phyloP scores from a whole-genome alignment of 805 yeast species.

The Candida boidinii region DNA sequence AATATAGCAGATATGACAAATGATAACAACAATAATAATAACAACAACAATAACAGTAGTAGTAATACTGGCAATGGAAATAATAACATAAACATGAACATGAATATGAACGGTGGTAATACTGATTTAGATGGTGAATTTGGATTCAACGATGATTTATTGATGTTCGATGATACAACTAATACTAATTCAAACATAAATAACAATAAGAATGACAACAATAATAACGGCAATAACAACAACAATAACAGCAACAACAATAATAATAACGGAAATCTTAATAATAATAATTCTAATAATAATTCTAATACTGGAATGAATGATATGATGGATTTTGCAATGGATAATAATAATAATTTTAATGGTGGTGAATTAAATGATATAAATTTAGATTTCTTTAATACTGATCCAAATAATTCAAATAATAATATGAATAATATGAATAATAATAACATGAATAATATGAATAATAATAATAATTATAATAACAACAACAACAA shows the following conservation, averaged over 20 bases:
- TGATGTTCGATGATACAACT: constrained; percentile 9
- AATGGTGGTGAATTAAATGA: constrained; percentile 13
- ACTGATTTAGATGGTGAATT: too few relatives aligned
- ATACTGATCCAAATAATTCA: constrained; percentile 2
- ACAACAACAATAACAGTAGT: background rate
- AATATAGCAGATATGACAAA: background rate
- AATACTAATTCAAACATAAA: background rate
- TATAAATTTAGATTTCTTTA: constrained; percentile 18
- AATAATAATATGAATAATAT: background rate
- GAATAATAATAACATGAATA: background rate
- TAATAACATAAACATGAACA: constrained; percentile 3
- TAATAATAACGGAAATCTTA: constrained; percentile 1
- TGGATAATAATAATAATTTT: too few relatives aligned
- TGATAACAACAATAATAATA: constrained; percentile 14
- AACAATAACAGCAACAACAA: constrained; percentile 4
- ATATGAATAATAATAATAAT: background rate
- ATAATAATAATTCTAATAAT: background rate
- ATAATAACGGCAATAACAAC: background rate
- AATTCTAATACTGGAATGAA: background rate
- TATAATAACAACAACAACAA: background rate
- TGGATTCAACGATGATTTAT: too few relatives aligned
- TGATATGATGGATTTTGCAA: background rate
- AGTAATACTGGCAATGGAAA: background rate
- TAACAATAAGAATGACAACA: background rate
- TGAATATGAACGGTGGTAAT: too few relatives aligned